Percentiles rank a stretch among this genome's conserved stretches.
Evolutionary conservation across 2,329 filamentous ascomycete species (phyloP).

Genomic region (Diplodia sapinea): DNA sequence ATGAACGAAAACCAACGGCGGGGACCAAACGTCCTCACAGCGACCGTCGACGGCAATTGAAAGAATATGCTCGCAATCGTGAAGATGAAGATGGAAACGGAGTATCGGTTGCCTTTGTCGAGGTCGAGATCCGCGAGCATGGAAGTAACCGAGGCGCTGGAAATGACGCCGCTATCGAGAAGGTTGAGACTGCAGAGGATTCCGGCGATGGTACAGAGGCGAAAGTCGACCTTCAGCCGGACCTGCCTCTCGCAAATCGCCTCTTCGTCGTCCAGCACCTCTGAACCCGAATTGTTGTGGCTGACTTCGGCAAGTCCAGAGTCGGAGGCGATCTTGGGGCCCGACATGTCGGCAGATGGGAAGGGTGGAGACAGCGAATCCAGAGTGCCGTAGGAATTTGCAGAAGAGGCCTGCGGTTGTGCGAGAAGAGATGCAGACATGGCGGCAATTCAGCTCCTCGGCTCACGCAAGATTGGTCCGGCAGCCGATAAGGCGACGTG

Average conservation of each 20-base stretch:
- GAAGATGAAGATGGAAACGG: constrained; percentile 75
- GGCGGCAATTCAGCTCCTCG: constrained; percentile 5
- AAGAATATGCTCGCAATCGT: constrained; percentile 71
- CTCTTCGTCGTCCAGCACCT: constrained; percentile 26
- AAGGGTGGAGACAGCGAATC: not conserved
- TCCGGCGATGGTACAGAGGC: constrained; percentile 72
- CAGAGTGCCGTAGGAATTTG: constrained; percentile 24
- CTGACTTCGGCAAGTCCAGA: not conserved
- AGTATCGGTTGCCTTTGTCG: constrained; percentile 67
- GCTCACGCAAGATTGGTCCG: not conserved
- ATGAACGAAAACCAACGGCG: constrained; percentile 66
- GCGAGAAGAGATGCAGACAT: constrained; percentile 9
- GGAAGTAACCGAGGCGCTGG: constrained; percentile 70
- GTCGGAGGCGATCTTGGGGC: not conserved
- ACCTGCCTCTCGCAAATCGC: constrained; percentile 54
- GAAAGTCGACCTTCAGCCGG: constrained; percentile 68
- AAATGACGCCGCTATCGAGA: constrained; percentile 72
- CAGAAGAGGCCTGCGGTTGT: not conserved
- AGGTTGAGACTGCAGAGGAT: constrained; percentile 73
- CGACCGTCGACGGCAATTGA: constrained; percentile 71
- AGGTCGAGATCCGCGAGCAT: constrained; percentile 69
- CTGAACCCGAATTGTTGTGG: not conserved
- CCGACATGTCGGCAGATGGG: not conserved
- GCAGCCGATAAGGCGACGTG: constrained; percentile 7
- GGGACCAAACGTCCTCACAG: constrained; percentile 69